Base-by-base conservation (phyloP, 768 basidiomycete species). In the Mycena galopus region DNA sequence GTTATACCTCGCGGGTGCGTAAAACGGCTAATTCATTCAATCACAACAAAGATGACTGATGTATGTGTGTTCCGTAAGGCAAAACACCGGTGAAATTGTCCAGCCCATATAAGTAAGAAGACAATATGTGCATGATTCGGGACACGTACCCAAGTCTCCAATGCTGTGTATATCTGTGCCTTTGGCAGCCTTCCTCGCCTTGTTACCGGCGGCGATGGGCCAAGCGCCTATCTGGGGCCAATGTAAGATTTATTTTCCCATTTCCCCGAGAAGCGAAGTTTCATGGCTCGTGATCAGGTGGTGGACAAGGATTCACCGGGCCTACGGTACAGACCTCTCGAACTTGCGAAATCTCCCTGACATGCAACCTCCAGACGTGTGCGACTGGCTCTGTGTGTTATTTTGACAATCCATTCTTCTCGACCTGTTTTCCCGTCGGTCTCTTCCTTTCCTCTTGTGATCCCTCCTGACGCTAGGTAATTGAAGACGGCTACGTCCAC, bases 401-500 rank as follows among this genome's bases (percentile, higher is more conserved):
- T 3, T n/a, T 23, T 5, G 51, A 64, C 12, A 71, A 71, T 50
- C 39, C 53, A 17, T 71, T 64, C 63, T 71, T 37, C 51, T 71
- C 53, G 25, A 62, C 58, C 35, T 71, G 69, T 59, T 44, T 57
- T 17, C 62, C 62, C 23, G 60, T 62, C 21, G 30, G 29, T 42
- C 37, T 17, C 37, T 39, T 37, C 33, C 33, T 3, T 1, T 51
- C 27, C 25, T 8, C 39, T 35, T 32, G 29, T 50, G 8, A 56
- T 16, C 23, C 30, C 3, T 5, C 29, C 12, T 25, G 16, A 29
- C 42, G 11, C 8, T 37, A 33, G 10, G 16, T 37, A 37, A n/a
- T n/a, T n/a, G n/a, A n/a, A n/a, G 56, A 63, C 23, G 27, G 57
- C 56, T 12, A 75, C 77, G 14, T 71, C 80, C 23, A 73, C 73